A percentile compares a stretch with the other conserved stretches of the same genome.
These are phyloP conservation scores for Stellera chamaejasme DNA, from an alignment of 345 rosid species.

Conservation along the genomic window DNA sequence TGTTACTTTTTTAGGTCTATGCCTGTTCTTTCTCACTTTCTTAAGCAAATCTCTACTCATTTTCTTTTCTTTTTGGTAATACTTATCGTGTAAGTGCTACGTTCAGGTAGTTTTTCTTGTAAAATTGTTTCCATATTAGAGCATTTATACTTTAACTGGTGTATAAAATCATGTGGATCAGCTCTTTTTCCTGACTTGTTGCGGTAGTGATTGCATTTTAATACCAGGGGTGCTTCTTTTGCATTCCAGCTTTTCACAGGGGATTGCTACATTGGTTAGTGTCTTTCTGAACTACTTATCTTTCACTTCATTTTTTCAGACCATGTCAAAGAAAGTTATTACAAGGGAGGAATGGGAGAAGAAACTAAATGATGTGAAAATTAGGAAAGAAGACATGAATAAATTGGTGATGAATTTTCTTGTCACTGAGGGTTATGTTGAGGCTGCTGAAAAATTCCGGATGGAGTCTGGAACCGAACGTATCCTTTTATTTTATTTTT, in stretches of 20 bases:
- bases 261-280: background rate
- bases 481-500: slow-evolving; percentile 32
- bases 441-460: slow-evolving; percentile 85
- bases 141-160: background rate
- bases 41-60: no score
- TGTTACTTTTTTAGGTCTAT: no score
- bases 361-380: slow-evolving; percentile 77
- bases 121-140: no score
- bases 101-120: no score
- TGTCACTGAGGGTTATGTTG: slow-evolving; percentile 94
- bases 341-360: slow-evolving; percentile 90
- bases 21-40: no score
- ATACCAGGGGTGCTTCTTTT: background rate
- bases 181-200: background rate
- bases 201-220: no score
- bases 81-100: no score
- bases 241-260: background rate
- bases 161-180: background rate
- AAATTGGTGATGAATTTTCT: slow-evolving; percentile 96
- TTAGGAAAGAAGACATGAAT: slow-evolving; percentile 94
- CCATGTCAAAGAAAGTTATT: slow-evolving; percentile 57
- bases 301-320: slow-evolving; percentile 25
- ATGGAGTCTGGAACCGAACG: slow-evolving; percentile 93
- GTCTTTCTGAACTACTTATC: slow-evolving; percentile 1
- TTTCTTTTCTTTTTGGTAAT: no score